Percentiles rank a stretch among this genome's conserved stretches.
Conservation (phyloP, 805 yeast genomes). For the Lipomyces sp. region DNA sequence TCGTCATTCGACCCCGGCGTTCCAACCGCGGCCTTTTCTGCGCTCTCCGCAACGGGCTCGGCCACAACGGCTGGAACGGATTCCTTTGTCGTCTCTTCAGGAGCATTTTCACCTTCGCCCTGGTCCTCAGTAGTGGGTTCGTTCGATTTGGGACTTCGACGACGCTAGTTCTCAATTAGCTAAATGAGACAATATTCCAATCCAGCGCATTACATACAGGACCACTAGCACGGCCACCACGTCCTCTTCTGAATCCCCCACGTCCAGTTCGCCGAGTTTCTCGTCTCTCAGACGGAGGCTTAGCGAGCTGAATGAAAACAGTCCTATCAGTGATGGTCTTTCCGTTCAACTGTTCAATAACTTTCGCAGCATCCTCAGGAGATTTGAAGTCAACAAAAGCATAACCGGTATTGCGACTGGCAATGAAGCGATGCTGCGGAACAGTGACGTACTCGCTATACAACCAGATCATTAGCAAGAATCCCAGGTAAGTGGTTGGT, state of each 20-base stretch:
- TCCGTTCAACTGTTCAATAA: slow-evolving; percentile 50
- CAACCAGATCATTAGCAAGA: slow-evolving; percentile 13
- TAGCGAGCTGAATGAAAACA: slow-evolving; percentile 32
- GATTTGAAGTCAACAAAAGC: slow-evolving; percentile 58
- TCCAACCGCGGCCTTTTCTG: slow-evolving; percentile 19
- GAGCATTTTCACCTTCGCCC: background rate
- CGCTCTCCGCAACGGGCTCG: slow-evolving; percentile 13
- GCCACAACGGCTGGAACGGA: slow-evolving; percentile 3
- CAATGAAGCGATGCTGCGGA: slow-evolving; percentile 18
- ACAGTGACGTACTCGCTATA: slow-evolving; percentile 20
- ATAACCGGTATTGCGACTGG: slow-evolving; percentile 53
- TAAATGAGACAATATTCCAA: background rate
- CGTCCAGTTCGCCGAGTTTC: slow-evolving; percentile 17
- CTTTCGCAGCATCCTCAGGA: slow-evolving; percentile 51
- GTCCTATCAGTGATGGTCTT: slow-evolving; percentile 46
- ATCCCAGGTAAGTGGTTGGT: background rate
- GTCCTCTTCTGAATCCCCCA: slow-evolving; percentile 13
- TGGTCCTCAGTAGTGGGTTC: background rate
- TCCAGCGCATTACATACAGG: slow-evolving; percentile 1
- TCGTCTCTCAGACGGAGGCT: slow-evolving; percentile 28
- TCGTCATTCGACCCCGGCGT: slow-evolving; percentile 6
- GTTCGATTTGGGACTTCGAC: slow-evolving; percentile 5
- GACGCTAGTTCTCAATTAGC: background rate
- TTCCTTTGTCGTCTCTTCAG: slow-evolving; percentile 2
- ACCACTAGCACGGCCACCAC: slow-evolving; percentile 8